Evolutionary conservation across 345 rosid genomes (phyloP).

Genomic region (Mallotus nudiflorus): DNA sequence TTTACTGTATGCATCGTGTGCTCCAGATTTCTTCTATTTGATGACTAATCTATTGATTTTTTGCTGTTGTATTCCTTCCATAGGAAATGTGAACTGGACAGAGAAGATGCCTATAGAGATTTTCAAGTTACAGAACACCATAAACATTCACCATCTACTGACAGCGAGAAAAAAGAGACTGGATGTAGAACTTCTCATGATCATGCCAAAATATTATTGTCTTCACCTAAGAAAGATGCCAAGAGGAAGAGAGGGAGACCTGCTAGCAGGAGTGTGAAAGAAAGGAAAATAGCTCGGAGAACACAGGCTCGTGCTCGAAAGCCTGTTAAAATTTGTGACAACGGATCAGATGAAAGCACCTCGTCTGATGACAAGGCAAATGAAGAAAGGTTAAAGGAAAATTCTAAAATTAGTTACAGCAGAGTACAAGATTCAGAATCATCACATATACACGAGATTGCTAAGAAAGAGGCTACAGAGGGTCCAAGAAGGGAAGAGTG

Average conservation of each 20-base stretch:
- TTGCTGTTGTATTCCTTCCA: background rate
- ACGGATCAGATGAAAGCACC: constrained; percentile 50
- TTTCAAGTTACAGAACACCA: constrained; percentile 18
- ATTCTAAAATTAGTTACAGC: constrained; percentile 11
- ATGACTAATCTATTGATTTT: background rate
- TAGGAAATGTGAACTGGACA: constrained; percentile 44
- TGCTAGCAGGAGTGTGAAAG: constrained; percentile 41
- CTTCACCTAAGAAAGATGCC: constrained; percentile 28
- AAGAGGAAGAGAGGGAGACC: constrained; percentile 61
- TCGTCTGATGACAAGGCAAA: constrained; percentile 32
- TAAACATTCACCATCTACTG: constrained; percentile 9
- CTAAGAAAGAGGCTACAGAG: constrained; percentile 28
- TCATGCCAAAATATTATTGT: constrained; percentile 20
- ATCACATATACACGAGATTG: constrained; percentile 11
- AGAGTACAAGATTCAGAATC: constrained; percentile 34
- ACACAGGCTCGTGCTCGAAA: constrained; percentile 45
- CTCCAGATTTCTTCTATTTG: background rate
- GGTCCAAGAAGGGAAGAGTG: constrained; percentile 13
- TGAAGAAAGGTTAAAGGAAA: constrained; percentile 24
- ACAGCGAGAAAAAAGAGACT: constrained; percentile 15
- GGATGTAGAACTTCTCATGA: constrained; percentile 5
- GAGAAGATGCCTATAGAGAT: constrained; percentile 26
- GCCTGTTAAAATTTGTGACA: constrained; percentile 52
- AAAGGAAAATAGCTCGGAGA: constrained; percentile 43
- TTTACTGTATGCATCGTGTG: too few relatives aligned